A percentile compares a stretch with the other conserved stretches of the same genome.
Evolutionary conservation across 352 stramenopile species (phyloP).

Genomic region (Globisporangium cederbergense): DNA sequence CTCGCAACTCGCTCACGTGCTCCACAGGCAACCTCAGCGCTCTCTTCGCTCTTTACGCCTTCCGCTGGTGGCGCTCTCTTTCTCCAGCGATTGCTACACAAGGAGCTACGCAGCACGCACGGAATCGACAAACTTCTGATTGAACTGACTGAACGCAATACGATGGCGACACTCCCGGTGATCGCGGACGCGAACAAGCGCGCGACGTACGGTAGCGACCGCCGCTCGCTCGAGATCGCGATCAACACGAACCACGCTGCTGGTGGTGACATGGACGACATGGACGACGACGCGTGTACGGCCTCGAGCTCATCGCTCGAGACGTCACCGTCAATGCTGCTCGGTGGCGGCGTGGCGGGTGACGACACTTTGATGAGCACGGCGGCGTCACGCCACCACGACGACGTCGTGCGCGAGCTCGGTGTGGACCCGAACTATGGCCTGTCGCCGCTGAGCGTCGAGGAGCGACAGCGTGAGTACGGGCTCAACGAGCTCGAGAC

Average conservation of each 20-base stretch:
- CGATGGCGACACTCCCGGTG: slow-evolving; percentile 17
- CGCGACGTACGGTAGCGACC: slow-evolving; percentile 12
- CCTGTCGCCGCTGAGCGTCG: slow-evolving; percentile 46
- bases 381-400: slow-evolving; percentile 41
- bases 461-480: slow-evolving; percentile 63
- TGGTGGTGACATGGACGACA: neutral
- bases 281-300: slow-evolving; percentile 16
- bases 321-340: slow-evolving; percentile 8
- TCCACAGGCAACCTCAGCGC: neutral
- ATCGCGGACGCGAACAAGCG: slow-evolving; percentile 6
- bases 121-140: neutral
- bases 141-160: neutral
- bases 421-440: slow-evolving; percentile 64
- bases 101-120: neutral
- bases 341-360: neutral
- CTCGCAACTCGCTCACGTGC: neutral
- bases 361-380: neutral
- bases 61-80: neutral
- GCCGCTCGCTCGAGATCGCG: slow-evolving; percentile 12
- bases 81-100: neutral
- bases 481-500: slow-evolving; percentile 68
- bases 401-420: slow-evolving; percentile 63
- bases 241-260: neutral
- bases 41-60: neutral
- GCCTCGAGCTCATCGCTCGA: slow-evolving; percentile 17